Conservation (phyloP, 2,329 filamentous ascomycete species). For the Colletotrichum sp. region DNA sequence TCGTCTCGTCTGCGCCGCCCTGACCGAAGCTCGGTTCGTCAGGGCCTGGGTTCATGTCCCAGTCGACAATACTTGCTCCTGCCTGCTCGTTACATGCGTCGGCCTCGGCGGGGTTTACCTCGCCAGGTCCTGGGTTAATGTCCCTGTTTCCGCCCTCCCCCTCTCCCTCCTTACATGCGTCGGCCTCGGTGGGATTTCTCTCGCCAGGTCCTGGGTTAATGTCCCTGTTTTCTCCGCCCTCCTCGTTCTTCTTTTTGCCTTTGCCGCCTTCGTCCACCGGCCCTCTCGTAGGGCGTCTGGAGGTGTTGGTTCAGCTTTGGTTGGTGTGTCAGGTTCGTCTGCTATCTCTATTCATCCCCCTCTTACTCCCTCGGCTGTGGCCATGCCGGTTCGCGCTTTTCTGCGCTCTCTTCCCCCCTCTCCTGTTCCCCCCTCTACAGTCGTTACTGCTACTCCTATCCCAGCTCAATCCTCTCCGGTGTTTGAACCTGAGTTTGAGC, state of each 20-base stretch:
- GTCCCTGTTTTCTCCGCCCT: background rate
- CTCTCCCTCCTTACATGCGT: too few species aligned
- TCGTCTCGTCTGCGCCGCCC: conserved; percentile 1
- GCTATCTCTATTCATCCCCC: background rate
- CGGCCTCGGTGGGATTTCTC: background rate
- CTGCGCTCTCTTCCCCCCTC: background rate
- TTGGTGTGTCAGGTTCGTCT: background rate
- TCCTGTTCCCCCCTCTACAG: background rate
- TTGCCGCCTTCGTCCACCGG: background rate
- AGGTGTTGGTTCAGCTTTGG: background rate
- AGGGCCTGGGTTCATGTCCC: background rate
- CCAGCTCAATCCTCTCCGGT: background rate
- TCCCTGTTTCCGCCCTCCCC: background rate
- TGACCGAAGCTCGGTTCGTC: background rate
- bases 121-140: background rate
- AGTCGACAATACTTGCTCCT: background rate
- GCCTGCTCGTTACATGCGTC: background rate
- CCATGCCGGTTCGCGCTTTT: background rate
- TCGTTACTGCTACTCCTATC: background rate
- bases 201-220: background rate
- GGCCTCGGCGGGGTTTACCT: background rate
- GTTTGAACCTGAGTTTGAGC: background rate
- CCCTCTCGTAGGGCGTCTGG: background rate
- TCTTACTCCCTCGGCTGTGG: background rate
- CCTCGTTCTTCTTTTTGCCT: background rate